Base-by-base conservation (phyloP, 768 basidiomycete genomes). In the Thelephora aurantiotincta region DNA sequence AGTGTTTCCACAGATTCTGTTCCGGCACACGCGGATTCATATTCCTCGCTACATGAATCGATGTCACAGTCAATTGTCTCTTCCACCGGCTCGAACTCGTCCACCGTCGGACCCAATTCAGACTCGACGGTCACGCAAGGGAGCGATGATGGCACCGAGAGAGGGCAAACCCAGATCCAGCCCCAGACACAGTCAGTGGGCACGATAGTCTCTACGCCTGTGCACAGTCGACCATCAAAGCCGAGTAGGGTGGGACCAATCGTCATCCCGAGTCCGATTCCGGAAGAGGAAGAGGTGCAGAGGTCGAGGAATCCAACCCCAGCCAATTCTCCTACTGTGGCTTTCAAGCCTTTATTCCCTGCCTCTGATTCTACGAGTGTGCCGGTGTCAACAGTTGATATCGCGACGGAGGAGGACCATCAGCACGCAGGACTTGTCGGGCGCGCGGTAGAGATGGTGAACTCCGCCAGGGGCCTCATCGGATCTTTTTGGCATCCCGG, bases 381-480 rank as follows among this genome's bases (percentile, higher is more conserved):
- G 16, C 52, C 52, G 30, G 37, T 20, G 16, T 14, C 12, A 2
- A 41, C 22, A 18, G 37, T 18, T 26, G 14, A n/a, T 6, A 6
- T 45, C 42, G 36, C 44, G 34, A 13, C 47, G 11, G 7, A 41
- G 38, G 60, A 57, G 34, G 55, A 60, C 14, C 58, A 62, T 35
- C 61, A 60, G 51, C 60, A 58, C 47, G 52, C 51, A 22, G 70
- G 66, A 4, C 63, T 81, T 18, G 74, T 75, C 19, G 72, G 74
- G 13, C 68, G 75, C 43, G 79, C 88, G 19, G 84, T 80, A 16
- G 86, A 82, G 46, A 84, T 92, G 35, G 82, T 91, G 49, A 80
- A 76, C 38, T 79, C 73, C 45, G 89, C 89, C 2, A 80, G 85
- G 16, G 83, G 84, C 38, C 79, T 82, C 55, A 58, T 91, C 16